These are phyloP conservation scores for Trichosanthes cucumerina DNA, from an alignment of 306 rosid genomes.

Conservation along the genomic window DNA sequence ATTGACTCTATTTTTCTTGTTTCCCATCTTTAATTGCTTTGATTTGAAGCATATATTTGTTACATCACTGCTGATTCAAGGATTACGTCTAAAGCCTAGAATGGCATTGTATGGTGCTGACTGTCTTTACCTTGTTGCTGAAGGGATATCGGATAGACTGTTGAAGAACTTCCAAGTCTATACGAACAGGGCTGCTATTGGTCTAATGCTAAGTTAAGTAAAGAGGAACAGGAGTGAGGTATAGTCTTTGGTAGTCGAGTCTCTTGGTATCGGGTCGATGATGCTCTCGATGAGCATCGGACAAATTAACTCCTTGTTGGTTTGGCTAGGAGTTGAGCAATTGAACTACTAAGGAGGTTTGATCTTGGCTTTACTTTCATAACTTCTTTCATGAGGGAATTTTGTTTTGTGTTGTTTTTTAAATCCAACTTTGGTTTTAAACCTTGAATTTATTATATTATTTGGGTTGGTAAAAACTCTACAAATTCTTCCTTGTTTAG, in stretches of 20 bases:
- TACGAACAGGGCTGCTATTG: background rate
- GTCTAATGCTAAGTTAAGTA: background rate
- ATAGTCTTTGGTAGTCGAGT: background rate
- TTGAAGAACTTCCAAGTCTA: background rate
- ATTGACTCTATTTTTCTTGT: background rate
- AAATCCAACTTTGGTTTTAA: no score
- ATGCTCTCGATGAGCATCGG: background rate
- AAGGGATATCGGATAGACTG: background rate
- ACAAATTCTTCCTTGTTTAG: no score
- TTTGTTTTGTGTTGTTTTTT: no score
- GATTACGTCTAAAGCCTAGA: background rate
- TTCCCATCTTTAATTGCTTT: background rate
- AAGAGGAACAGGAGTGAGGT: background rate
- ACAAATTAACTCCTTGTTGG: background rate
- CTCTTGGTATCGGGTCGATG: background rate
- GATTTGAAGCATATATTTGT: background rate
- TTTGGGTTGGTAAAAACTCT: background rate
- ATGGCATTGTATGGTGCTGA: background rate
- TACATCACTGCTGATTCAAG: background rate
- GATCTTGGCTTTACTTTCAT: background rate
- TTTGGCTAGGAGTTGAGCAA: background rate
- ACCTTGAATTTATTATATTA: no score
- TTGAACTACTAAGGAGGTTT: background rate
- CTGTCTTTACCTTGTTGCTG: background rate
- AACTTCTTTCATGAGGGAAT: background rate